Conservation (phyloP, 371 early-diverging fungal species). For the Actinomortierella ambigua region DNA sequence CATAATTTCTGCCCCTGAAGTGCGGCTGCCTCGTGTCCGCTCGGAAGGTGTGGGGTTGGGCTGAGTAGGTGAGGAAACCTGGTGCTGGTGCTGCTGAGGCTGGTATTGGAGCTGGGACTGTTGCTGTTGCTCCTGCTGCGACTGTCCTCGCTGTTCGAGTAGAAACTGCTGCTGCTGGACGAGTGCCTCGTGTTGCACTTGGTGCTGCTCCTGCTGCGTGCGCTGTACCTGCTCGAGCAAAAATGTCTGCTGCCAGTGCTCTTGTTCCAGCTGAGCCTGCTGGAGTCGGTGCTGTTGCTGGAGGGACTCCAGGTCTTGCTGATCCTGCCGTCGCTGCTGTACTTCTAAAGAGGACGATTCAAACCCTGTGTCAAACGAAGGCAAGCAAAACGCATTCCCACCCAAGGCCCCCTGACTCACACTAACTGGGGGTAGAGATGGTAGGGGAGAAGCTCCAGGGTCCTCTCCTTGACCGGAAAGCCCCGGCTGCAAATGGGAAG, state of each 20-base stretch:
- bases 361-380: slow-evolving; percentile 1
- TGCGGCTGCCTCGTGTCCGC: not conserved
- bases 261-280: slow-evolving; percentile 54
- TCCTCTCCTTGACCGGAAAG: not conserved
- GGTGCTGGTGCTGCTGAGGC: slow-evolving; percentile 12
- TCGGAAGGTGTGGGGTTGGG: not conserved
- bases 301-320: slow-evolving; percentile 21
- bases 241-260: slow-evolving; percentile 50
- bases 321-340: slow-evolving; percentile 18
- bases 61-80: not conserved
- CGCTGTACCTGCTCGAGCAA: slow-evolving; percentile 43
- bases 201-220: slow-evolving; percentile 39
- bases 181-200: slow-evolving; percentile 48
- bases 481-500: not conserved
- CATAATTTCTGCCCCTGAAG: slow-evolving; percentile 4
- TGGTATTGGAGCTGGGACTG: slow-evolving; percentile 29
- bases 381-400: slow-evolving; percentile 3
- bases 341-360: slow-evolving; percentile 5
- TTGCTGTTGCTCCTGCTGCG: slow-evolving; percentile 47
- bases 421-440: not conserved
- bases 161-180: slow-evolving; percentile 46
- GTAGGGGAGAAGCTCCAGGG: not conserved
- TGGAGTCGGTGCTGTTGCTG: slow-evolving; percentile 54
- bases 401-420: not conserved
- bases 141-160: slow-evolving; percentile 17